Percentiles rank a stretch among this genome's conserved stretches.
phyloP scores from a whole-genome alignment of 805 yeast genomes.

The Wickerhamiella dianesei region DNA sequence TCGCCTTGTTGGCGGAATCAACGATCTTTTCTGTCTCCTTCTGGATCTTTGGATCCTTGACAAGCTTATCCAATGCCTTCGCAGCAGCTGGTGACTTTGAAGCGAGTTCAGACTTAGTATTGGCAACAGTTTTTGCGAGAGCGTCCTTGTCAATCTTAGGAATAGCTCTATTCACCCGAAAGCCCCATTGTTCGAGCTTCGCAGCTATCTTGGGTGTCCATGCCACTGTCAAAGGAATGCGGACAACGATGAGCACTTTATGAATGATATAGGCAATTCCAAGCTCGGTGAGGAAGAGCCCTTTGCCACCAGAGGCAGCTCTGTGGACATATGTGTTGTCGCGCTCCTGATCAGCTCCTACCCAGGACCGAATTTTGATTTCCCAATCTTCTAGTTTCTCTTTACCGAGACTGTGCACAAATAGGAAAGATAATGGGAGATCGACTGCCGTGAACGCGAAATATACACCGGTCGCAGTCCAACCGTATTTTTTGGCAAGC shows the following conservation, averaged over 20 bases:
- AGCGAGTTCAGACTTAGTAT: neutral
- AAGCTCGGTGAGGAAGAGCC: constrained; percentile 62
- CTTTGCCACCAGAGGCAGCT: constrained; percentile 20
- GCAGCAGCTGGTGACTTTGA: neutral
- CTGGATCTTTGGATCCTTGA: neutral
- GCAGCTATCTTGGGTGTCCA: constrained; percentile 70
- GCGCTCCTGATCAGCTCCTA: constrained; percentile 45
- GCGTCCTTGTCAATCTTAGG: constrained; percentile 15
- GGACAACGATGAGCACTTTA: constrained; percentile 67
- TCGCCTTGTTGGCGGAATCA: neutral
- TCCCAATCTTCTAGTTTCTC: constrained; percentile 63
- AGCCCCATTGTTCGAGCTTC: constrained; percentile 60
- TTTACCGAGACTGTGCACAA: constrained; percentile 80
- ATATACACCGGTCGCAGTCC: constrained; percentile 79
- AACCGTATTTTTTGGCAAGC: constrained; percentile 75
- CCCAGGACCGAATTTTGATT: constrained; percentile 39
- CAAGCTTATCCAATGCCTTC: neutral
- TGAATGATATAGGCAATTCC: constrained; percentile 88
- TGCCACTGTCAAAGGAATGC: constrained; percentile 86
- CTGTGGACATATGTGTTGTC: constrained; percentile 16
- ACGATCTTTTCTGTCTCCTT: neutral
- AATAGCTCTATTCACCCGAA: constrained; percentile 42
- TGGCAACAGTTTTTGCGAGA: constrained; percentile 10
- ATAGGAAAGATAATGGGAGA: constrained; percentile 64
- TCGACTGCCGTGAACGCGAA: constrained; percentile 60